Evolutionary conservation across 768 basidiomycete genomes (phyloP).

Genomic region (Russula brevipes): DNA sequence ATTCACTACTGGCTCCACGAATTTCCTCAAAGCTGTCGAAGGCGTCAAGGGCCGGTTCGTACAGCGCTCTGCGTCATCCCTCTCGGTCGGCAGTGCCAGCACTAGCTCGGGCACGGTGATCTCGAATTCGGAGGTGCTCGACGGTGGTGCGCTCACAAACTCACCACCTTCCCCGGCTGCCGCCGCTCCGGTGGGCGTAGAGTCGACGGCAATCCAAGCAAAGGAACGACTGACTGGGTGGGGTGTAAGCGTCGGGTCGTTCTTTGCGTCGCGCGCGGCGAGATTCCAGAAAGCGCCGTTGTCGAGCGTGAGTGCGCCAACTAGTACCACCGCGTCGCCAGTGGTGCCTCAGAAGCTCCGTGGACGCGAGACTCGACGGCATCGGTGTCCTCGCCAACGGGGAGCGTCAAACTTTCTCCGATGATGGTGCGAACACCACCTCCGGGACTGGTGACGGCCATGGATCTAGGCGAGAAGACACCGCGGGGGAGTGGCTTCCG

Average conservation of each 20-base stretch:
- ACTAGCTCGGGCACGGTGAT: conserved; percentile 29
- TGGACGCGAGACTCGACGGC: background rate
- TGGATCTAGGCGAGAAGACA: conserved; percentile 8
- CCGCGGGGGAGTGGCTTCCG: conserved; percentile 1
- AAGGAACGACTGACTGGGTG: conserved; percentile 22
- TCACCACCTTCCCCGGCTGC: conserved; percentile 1
- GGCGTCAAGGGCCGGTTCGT: conserved; percentile 77
- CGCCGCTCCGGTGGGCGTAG: conserved; percentile 21
- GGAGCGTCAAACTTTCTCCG: background rate
- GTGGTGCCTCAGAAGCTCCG: conserved; percentile 2
- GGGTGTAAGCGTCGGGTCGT: conserved; percentile 25
- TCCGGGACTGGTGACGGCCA: background rate
- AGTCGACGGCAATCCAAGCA: conserved; percentile 25
- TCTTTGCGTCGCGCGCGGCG: conserved; percentile 20
- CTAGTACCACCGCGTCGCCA: conserved; percentile 12
- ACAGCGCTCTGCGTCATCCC: conserved; percentile 33
- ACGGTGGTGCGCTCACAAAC: conserved; percentile 20
- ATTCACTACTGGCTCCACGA: conserved; percentile 64
- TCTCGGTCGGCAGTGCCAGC: conserved; percentile 22
- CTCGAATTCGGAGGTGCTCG: conserved; percentile 29
- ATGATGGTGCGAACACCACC: background rate
- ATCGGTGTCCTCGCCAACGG: background rate
- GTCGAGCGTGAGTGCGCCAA: conserved; percentile 10
- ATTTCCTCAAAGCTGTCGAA: conserved; percentile 85
- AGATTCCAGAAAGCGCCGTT: conserved; percentile 8